phyloP scores from a whole-genome alignment of 2,329 filamentous ascomycete species.

The Penicillium decumbens region DNA sequence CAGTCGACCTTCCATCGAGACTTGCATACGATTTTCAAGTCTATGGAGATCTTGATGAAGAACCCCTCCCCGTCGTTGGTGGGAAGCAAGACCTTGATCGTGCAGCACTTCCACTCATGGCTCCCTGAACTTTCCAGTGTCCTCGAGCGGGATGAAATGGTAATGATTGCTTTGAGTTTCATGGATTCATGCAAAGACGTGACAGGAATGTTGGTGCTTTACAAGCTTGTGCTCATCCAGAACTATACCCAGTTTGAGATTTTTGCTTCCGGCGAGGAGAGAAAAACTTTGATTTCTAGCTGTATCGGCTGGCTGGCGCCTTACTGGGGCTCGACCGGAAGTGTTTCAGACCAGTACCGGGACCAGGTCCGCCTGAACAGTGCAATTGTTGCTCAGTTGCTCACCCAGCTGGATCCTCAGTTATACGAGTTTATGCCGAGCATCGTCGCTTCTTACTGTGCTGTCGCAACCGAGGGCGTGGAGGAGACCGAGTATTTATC shows the following conservation, averaged over 20 bases:
- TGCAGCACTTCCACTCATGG: constrained; percentile 97
- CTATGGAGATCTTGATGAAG: constrained; percentile 82
- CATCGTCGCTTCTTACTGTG: constrained; percentile 81
- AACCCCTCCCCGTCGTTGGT: constrained; percentile 80
- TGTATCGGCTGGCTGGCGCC: constrained; percentile 87
- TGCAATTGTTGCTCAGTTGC: constrained; percentile 82
- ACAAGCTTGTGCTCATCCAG: constrained; percentile 87
- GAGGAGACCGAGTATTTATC: constrained; percentile 62
- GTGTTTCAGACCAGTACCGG: constrained; percentile 78
- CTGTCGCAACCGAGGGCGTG: constrained; percentile 64
- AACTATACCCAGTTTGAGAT: constrained; percentile 80
- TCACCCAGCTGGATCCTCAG: constrained; percentile 70
- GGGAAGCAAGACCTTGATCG: constrained; percentile 88
- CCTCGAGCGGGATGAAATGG: constrained; percentile 74
- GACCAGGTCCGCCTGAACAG: constrained; percentile 92
- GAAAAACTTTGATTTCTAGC: constrained; percentile 68
- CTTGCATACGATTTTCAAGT: constrained; percentile 80
- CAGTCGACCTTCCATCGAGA: constrained; percentile 75
- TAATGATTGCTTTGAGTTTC: constrained; percentile 88
- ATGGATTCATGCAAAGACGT: constrained; percentile 84
- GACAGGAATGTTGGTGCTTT: constrained; percentile 84
- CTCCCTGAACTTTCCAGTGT: constrained; percentile 80
- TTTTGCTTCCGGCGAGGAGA: constrained; percentile 73
- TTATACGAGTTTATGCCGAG: constrained; percentile 87
- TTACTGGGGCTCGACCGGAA: constrained; percentile 76